These are phyloP conservation scores for Silene uniflora DNA, from an alignment of 148 eudicot genomes.

Conservation along the genomic window DNA sequence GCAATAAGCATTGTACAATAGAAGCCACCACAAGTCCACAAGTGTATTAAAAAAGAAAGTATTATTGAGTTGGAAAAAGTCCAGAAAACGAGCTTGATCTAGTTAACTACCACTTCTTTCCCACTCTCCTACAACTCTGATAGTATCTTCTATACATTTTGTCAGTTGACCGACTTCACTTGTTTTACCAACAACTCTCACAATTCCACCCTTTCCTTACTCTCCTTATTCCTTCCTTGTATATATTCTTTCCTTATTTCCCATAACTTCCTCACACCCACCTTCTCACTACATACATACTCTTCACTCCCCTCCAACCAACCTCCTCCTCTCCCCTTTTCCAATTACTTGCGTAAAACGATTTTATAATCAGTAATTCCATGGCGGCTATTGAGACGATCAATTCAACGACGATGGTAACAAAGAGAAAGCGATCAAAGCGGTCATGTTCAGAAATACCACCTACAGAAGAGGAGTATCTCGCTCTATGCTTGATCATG, in stretches of 20 bases:
- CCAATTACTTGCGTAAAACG: no score
- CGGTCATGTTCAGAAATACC: not conserved
- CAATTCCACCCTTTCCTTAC: not conserved
- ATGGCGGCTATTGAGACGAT: no score
- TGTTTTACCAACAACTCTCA: not conserved
- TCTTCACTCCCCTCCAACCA: not conserved
- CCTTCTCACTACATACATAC: not conserved
- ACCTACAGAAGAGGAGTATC: constrained; percentile 60
- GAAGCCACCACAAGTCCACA: no score
- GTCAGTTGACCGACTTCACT: constrained; percentile 9
- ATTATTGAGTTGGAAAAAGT: not conserved
- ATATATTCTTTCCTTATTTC: not conserved
- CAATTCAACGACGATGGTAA: no score
- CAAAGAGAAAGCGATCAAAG: constrained; percentile 6
- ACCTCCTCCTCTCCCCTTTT: not conserved
- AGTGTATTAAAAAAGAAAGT: no score
- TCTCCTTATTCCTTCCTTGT: not conserved
- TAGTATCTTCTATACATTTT: not conserved
- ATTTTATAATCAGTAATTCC: no score
- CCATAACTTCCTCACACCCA: not conserved
- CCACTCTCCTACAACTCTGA: not conserved
- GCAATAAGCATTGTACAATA: no score
- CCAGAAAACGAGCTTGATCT: not conserved
- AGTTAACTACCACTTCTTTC: not conserved
- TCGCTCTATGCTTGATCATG: constrained; percentile 77